Evolutionary conservation across 2,329 filamentous ascomycete genomes (phyloP), one percentile per base, ranked within the genome.

Genomic region (Aureobasidium namibiae): DNA sequence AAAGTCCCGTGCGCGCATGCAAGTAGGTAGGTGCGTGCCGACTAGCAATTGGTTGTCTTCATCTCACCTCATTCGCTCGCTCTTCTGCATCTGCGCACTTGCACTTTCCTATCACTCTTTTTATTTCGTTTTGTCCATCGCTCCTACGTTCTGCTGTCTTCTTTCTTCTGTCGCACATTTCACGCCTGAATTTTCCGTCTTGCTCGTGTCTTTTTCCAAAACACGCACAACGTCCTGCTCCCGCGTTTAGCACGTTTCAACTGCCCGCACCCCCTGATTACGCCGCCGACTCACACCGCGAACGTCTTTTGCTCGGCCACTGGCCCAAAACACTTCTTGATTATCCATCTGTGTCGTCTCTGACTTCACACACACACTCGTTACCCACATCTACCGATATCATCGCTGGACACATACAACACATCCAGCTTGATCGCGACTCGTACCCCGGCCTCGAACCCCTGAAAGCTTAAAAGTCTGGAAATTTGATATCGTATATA

Each of bases 161-260:
- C n/a, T 24, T 45, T 14, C 11, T 45, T 45, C 29, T 45, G 21
- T 56, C 45, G 52, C 38, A 34, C 6, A 24, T 36, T 56, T 36
- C 14, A 6, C 29, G 39, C 29, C 38, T 36, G 11, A 29, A n/a
- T 56, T 24, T 26, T 21, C 31, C 38, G n/a, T n/a, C 52, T 56
- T 45, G 11, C 18, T 31, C 36, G 39, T 56, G 52, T 56, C 52
- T 56, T 39, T 45, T 34, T 56, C 52, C 52, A 33, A 56, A 45
- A 56, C 52, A 56, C 39, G 4, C 50, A 56, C 38, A 56, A 34
- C 39, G 52, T 56, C 29, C n/a, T 56, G 45, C 39, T 56, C 41
- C 52, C 36, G 41, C 52, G 18, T 48, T 45, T 56, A 56, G 52
- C 26, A 39, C 52, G 52, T 56, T 56, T 48, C 54, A 48, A 48